Evolutionary conservation across 345 rosid genomes (phyloP).

Genomic region (Excoecaria agallocha): DNA sequence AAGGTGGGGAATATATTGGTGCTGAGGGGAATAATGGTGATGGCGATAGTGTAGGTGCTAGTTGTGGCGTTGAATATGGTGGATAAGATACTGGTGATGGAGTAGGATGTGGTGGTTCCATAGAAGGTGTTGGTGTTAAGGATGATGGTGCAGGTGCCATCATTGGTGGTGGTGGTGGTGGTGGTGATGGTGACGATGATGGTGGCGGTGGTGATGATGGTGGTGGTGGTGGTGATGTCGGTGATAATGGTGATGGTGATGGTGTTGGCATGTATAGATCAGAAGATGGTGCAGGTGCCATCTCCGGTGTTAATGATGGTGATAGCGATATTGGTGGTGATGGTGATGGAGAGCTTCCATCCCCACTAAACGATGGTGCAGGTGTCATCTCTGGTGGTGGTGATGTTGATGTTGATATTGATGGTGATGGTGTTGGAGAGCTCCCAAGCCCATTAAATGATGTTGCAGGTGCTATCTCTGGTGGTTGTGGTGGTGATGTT

Average conservation of each 20-base stretch:
- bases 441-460: too few relatives aligned
- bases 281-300: too few relatives aligned
- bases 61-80: background rate
- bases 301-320: too few relatives aligned
- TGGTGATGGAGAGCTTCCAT: too few relatives aligned
- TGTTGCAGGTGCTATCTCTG: background rate
- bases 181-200: constrained; percentile 19
- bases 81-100: background rate
- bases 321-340: too few relatives aligned
- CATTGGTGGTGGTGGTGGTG: constrained; percentile 21
- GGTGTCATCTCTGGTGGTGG: too few relatives aligned
- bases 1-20: constrained; percentile 19
- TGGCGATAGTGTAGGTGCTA: background rate
- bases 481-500: background rate
- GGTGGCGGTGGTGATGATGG: background rate
- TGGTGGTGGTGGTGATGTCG: background rate
- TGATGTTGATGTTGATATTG: too few relatives aligned
- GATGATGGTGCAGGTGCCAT: constrained; percentile 10
- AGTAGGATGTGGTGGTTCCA: too few relatives aligned
- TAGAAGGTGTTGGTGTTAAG: too few relatives aligned
- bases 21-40: constrained; percentile 18
- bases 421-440: too few relatives aligned
- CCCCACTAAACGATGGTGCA: too few relatives aligned
- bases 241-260: background rate
- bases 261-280: too few relatives aligned